Base-by-base conservation (phyloP, 1,284 basidiomycete species). In the Xerocomus minutiporus region DNA sequence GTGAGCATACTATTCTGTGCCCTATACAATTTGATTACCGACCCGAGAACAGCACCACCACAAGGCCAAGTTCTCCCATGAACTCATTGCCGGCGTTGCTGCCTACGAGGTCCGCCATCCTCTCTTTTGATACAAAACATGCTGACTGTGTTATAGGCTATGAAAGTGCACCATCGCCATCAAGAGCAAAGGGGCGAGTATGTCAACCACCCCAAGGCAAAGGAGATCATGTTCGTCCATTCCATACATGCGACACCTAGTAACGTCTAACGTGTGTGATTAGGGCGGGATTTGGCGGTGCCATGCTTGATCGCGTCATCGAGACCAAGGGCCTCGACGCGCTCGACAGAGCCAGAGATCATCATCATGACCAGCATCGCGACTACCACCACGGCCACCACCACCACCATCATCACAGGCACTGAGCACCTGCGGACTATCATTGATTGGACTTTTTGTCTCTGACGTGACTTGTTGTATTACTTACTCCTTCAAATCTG, bases 241-340 rank as follows among this genome's bases (percentile, higher is more conserved):
- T 13, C 29, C 12, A 11, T 46, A 5, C 8, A 8, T 25, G 5
- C 6, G 32, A 15, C 36, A 20, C 1, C 15, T 25, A 3, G 1
- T 3, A 1, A 28, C 4, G 15, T 13, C 32, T 28, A 2, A 63
- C 4, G 12, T 32, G 0, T n/a, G n/a, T 1, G 4, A 20, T 46
- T 17, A 67, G 68, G 31, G 65, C 64, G 15, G 65, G 35, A 28
- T 62, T 76, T 12, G 56, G 65, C 32, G 82, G 75, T 44, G 71
- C 68, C 3, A 77, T 79, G 64, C 61, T 82, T 50, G 73, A 75
- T 52, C 71, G 63, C 36, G 58, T 75, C 1, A 58, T 75, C 5
- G 80, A 83, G 64, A 79, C 77, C 55, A 79, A 76, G 59, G 82
- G 81, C 5, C 75, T 79, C 56, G 74, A 76, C 59, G 63, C 61